Evolutionary conservation across 805 yeast species (phyloP).

Genomic region (Pichia insulana): DNA sequence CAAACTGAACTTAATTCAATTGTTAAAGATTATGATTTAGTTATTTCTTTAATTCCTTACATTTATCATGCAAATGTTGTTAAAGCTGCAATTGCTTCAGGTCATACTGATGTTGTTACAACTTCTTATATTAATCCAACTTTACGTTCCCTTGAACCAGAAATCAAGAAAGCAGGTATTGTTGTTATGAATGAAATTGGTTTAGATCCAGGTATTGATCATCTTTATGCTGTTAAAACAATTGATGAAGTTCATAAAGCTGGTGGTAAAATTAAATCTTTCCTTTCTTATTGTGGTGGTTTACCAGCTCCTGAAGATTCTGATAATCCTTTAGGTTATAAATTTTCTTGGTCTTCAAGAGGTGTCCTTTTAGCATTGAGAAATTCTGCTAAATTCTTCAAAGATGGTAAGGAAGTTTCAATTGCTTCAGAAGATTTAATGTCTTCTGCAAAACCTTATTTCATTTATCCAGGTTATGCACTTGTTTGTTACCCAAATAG

Average conservation of each 20-base stretch:
- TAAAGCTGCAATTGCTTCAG: slow-evolving; percentile 82
- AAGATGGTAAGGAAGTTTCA: slow-evolving; percentile 73
- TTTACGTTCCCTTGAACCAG: slow-evolving; percentile 74
- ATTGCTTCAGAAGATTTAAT: slow-evolving; percentile 85
- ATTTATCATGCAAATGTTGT: slow-evolving; percentile 90
- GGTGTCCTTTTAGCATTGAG: slow-evolving; percentile 94
- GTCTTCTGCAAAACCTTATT: slow-evolving; percentile 92
- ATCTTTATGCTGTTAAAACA: slow-evolving; percentile 95
- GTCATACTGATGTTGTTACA: slow-evolving; percentile 81
- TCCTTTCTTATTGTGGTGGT: slow-evolving; percentile 97
- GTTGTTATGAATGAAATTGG: slow-evolving; percentile 98
- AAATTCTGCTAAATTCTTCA: slow-evolving; percentile 84
- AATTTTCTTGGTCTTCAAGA: slow-evolving; percentile 98
- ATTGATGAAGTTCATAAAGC: slow-evolving; percentile 90
- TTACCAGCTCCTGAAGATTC: slow-evolving; percentile 97
- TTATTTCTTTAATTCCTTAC: slow-evolving; percentile 93
- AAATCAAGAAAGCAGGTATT: slow-evolving; percentile 89
- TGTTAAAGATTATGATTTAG: slow-evolving; percentile 72
- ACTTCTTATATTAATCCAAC: slow-evolving; percentile 96
- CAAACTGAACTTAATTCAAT: slow-evolving; percentile 68
- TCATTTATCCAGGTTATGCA: slow-evolving; percentile 91
- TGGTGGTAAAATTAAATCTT: slow-evolving; percentile 89
- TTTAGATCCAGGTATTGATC: slow-evolving; percentile 97
- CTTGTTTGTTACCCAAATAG: slow-evolving; percentile 96
- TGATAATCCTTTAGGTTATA: slow-evolving; percentile 96